Percentiles rank a stretch among this genome's conserved stretches.
These are phyloP conservation scores for Gloeostereum incarnatum DNA, from an alignment of 768 basidiomycete species.

Conservation along the genomic window DNA sequence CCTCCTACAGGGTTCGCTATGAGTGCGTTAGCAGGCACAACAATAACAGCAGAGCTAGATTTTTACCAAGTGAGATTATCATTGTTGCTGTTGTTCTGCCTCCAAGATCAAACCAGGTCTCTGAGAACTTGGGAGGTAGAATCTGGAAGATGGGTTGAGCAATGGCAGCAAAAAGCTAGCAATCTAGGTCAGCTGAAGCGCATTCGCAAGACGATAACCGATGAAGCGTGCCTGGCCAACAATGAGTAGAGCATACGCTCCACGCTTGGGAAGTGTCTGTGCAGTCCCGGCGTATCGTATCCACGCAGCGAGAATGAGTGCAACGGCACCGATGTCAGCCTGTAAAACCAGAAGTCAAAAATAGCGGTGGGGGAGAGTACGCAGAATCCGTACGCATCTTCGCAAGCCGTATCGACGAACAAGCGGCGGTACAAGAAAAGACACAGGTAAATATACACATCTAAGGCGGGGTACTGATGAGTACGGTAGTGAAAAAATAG, in stretches of 20 bases:
- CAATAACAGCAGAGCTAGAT: constrained; percentile 3
- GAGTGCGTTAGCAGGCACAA: constrained; percentile 2
- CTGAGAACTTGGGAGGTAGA: constrained; percentile 72
- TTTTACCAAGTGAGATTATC: constrained; percentile 42
- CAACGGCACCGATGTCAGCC: constrained; percentile 51
- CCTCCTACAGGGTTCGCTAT: constrained; percentile 68
- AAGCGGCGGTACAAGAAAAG: constrained; percentile 49
- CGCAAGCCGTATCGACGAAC: constrained; percentile 52
- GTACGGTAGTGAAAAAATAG: not conserved
- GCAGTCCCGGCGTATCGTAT: constrained; percentile 66
- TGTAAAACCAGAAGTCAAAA: constrained; percentile 17
- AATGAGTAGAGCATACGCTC: constrained; percentile 59
- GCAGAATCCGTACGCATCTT: constrained; percentile 40
- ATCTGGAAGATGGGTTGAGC: constrained; percentile 72
- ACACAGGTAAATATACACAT: constrained; percentile 47
- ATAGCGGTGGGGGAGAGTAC: not conserved
- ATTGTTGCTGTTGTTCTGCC: constrained; percentile 73
- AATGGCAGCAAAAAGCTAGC: constrained; percentile 51
- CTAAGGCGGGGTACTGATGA: not conserved
- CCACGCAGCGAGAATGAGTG: constrained; percentile 62
- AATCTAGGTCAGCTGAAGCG: not conserved
- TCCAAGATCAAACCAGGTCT: constrained; percentile 73
- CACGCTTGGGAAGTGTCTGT: constrained; percentile 34
- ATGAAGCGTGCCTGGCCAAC: constrained; percentile 51
- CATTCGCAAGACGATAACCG: not conserved